Evolutionary conservation across 495 filamentous ascomycete species (phyloP).

Genomic region (Aspergillus panamensis): DNA sequence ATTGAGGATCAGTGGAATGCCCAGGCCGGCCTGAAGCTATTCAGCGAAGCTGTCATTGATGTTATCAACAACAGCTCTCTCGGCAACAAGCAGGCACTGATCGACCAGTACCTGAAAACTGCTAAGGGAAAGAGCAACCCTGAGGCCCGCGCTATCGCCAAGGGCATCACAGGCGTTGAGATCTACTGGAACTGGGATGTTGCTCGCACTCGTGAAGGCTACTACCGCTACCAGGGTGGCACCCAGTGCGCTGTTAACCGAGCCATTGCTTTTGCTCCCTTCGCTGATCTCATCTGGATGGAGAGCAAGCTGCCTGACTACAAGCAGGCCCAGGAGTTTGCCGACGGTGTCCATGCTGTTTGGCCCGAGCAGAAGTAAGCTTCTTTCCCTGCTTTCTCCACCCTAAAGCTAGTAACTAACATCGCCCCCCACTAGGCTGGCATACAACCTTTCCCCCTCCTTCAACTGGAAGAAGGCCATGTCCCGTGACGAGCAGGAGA

Average conservation of each 20-base stretch:
- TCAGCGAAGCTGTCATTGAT: conserved; percentile 83
- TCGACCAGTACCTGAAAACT: conserved; percentile 59
- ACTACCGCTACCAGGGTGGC: conserved; percentile 86
- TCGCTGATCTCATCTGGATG: conserved; percentile 98
- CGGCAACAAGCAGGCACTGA: conserved; percentile 64
- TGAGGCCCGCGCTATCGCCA: conserved; percentile 81
- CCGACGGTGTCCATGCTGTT: conserved; percentile 86
- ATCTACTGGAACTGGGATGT: conserved; percentile 92
- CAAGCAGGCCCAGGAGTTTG: conserved; percentile 89
- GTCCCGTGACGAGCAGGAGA: conserved; percentile 88
- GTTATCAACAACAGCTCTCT: conserved; percentile 65
- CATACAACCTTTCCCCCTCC: conserved; percentile 96
- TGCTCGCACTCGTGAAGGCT: conserved; percentile 88
- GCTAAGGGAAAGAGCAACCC: conserved; percentile 80
- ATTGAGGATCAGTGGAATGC: conserved; percentile 87
- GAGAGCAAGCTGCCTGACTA: conserved; percentile 95
- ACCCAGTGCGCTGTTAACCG: conserved; percentile 90
- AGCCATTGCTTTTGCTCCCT: conserved; percentile 88
- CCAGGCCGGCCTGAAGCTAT: conserved; percentile 85
- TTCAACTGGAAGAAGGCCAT: conserved; percentile 99
- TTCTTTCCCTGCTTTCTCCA: neutral
- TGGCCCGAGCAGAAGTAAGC: conserved; percentile 95
- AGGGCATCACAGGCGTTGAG: conserved; percentile 74
- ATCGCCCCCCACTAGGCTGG: conserved; percentile 53
- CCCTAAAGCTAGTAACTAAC: conserved; percentile 12